phyloP scores from a whole-genome alignment of 768 basidiomycete species.

The Lyophyllum semitale region DNA sequence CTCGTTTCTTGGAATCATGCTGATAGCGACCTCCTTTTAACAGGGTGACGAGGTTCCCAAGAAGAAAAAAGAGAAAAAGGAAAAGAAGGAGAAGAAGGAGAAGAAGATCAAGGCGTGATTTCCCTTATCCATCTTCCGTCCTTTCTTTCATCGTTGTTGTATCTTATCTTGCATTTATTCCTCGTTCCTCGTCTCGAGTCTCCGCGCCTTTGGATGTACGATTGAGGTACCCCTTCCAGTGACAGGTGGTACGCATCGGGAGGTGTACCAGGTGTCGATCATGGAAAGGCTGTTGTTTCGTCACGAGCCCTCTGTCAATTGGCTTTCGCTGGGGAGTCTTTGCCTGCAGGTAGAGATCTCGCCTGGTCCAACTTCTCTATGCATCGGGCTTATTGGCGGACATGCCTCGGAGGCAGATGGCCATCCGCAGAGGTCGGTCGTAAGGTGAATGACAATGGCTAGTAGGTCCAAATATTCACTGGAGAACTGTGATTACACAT shows the following conservation, averaged over 20 bases:
- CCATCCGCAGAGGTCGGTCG: too few relatives aligned
- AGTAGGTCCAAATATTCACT: too few relatives aligned
- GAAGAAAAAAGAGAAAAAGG: constrained; percentile 62
- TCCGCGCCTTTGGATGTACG: background rate
- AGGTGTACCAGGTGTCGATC: background rate
- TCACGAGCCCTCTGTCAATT: background rate
- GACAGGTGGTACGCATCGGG: background rate
- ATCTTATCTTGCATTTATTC: constrained; percentile 13
- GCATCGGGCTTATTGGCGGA: too few relatives aligned
- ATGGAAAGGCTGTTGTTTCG: background rate
- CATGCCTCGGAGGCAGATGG: too few relatives aligned
- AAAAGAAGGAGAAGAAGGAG: constrained; percentile 42
- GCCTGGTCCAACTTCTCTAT: too few relatives aligned
- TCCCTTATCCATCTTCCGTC: constrained; percentile 14
- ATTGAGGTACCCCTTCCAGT: background rate
- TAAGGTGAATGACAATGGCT: too few relatives aligned
- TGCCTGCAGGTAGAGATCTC: too few relatives aligned
- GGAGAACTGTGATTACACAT: too few relatives aligned
- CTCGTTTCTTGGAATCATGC: constrained; percentile 6
- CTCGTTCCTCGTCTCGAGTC: background rate
- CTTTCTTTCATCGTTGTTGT: constrained; percentile 14
- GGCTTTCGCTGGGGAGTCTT: background rate
- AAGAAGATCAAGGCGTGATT: constrained; percentile 32
- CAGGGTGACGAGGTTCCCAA: constrained; percentile 29
- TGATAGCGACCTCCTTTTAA: background rate